Base-by-base conservation (phyloP, 2,329 filamentous ascomycete genomes). In the Penicillium decumbens region DNA sequence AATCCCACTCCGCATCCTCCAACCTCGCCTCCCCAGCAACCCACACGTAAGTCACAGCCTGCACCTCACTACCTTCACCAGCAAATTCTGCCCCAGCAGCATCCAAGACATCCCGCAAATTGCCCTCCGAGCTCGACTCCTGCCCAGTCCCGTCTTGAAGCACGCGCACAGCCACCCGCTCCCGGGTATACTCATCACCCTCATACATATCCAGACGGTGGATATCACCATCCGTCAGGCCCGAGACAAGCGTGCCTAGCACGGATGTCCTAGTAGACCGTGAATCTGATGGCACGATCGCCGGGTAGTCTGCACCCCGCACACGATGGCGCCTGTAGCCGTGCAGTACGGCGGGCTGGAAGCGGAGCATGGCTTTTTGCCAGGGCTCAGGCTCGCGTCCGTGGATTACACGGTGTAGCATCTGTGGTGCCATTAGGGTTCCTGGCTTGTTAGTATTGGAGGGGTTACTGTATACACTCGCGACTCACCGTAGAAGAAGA, bases 371-470 rank as follows among this genome's bases (percentile, higher is more conserved):
- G 10, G 68, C 67, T 50, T 71, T 73, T 64, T 78, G 77, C 55
- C 73, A 77, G 67, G 68, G 76, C 63, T 68, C 79, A 30, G 63
- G 80, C 63, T 54, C 77, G 7, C 72, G 71, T 57, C 83, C 81
- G 71, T 91, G 88, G 69, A 88, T 88, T 38, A 95, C 90, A 29
- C 87, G 86, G 72, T 87, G 86, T 60, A 97, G 89, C 62, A 97
- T 84, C 63, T 87, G 82, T 0, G 87, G 83, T n/a, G 85, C 87
- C 90, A 96, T 96, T 65, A 85, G 71, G 24, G 81, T 84, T 57
- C 78, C 73, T 77, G 43, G 28, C 33, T 9, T 15, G 29, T 53
- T 45, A 46, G n/a, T 30, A 42, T 32, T 27, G 32, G 39, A 25
- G 27, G 30, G 12, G 37, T 13, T 23, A 10, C n/a, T 13, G 8